These are phyloP conservation scores for Gentiana macrophylla DNA, from an alignment of 257 asterid species.

Conservation along the genomic window DNA sequence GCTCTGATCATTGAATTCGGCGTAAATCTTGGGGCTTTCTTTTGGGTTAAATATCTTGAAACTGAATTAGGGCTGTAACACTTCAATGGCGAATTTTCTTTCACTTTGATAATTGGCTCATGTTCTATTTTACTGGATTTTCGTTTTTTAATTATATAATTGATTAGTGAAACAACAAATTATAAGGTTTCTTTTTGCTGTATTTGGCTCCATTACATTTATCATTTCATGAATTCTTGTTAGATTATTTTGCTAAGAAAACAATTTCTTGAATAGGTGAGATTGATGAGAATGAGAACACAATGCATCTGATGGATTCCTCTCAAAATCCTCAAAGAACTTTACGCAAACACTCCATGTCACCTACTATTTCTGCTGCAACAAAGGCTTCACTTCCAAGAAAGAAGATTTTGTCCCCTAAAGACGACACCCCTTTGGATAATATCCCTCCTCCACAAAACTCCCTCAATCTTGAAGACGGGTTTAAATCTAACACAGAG, in stretches of 20 bases:
- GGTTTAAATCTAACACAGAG: slow-evolving; percentile 5
- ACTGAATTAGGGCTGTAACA: too few species aligned
- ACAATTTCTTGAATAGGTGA: slow-evolving; percentile 25
- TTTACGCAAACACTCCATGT: slow-evolving; percentile 36
- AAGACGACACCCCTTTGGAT: slow-evolving; percentile 24
- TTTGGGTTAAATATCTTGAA: too few species aligned
- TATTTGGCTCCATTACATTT: background rate
- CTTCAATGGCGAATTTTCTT: too few species aligned
- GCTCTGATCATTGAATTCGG: too few species aligned
- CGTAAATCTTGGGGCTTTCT: too few species aligned
- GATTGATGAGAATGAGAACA: slow-evolving; percentile 47
- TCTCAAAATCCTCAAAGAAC: slow-evolving; percentile 25
- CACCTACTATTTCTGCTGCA: slow-evolving; percentile 54
- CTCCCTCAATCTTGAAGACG: slow-evolving; percentile 3
- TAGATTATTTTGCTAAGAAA: background rate
- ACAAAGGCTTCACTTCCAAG: slow-evolving; percentile 41
- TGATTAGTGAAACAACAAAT: background rate
- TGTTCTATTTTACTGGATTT: too few species aligned
- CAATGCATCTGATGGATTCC: slow-evolving; percentile 17
- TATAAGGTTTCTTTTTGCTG: too few species aligned
- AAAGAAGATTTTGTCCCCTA: slow-evolving; percentile 48
- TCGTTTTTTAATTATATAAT: background rate
- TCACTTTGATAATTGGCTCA: too few species aligned
- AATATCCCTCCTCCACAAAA: slow-evolving; percentile 4
- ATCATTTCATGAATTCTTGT: background rate